Conservation (phyloP, 176 grass and related monocot species). For the Lolium perenne region DNA sequence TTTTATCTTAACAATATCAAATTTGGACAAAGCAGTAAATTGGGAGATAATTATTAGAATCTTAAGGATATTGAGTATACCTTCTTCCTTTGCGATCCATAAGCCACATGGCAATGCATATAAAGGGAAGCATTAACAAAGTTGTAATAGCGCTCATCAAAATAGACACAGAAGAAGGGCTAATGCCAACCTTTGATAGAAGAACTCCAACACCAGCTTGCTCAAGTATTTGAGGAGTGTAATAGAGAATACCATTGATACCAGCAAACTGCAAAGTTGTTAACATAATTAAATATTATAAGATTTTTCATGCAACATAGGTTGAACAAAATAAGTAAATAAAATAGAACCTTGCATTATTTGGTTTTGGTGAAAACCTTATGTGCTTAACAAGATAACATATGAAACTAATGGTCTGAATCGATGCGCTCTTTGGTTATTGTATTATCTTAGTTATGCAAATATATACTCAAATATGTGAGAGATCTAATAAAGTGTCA, state of each 20-base stretch:
- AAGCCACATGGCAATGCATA: conserved; percentile 65
- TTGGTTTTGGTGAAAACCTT: not conserved
- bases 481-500: not conserved
- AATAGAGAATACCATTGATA: conserved; percentile 76
- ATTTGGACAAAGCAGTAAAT: not conserved
- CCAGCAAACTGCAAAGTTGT: conserved; percentile 61
- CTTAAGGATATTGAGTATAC: conserved; percentile 11
- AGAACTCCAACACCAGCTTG: conserved; percentile 64
- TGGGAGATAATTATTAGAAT: not conserved
- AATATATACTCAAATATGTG: not conserved
- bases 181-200: conserved; percentile 50
- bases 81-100: conserved; percentile 76
- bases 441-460: not conserved
- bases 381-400: not conserved
- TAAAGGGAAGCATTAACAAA: conserved; percentile 68
- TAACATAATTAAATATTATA: not conserved
- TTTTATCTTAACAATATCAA: not conserved
- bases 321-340: not conserved
- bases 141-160: conserved; percentile 69
- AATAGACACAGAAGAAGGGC: conserved; percentile 59
- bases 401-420: not conserved
- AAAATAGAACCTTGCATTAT: not conserved
- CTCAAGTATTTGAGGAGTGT: conserved; percentile 75
- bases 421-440: not conserved
- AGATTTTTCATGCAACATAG: not conserved